Percentiles rank a stretch among this genome's conserved stretches.
phyloP scores from a whole-genome alignment of 768 basidiomycete species.

The Amanita fuliginea region DNA sequence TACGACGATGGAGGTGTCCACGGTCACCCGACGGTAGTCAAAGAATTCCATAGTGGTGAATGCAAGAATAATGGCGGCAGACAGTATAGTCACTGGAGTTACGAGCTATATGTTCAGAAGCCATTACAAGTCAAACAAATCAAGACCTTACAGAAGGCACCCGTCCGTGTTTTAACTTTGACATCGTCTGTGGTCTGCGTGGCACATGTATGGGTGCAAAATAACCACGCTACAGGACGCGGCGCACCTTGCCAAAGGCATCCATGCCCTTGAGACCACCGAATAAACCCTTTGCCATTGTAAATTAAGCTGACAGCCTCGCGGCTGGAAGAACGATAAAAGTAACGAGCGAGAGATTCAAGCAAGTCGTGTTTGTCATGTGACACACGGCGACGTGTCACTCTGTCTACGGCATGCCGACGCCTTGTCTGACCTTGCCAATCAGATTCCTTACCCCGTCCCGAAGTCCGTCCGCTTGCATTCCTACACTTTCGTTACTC shows the following conservation, averaged over 20 bases:
- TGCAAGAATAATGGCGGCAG: slow-evolving; percentile 84
- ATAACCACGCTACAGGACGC: neutral
- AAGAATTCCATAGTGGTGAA: slow-evolving; percentile 92
- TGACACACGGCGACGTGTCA: slow-evolving; percentile 17
- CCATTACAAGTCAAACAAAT: neutral
- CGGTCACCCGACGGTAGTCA: slow-evolving; percentile 80
- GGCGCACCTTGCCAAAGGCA: slow-evolving; percentile 93
- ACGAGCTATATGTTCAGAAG: slow-evolving; percentile 4
- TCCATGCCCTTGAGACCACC: slow-evolving; percentile 82
- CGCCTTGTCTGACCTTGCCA: slow-evolving; percentile 78
- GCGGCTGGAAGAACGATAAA: slow-evolving; percentile 15
- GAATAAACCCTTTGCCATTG: slow-evolving; percentile 72
- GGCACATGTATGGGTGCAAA: neutral
- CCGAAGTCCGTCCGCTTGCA: slow-evolving; percentile 80
- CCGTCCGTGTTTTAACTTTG: slow-evolving; percentile 95
- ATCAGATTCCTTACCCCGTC: slow-evolving; percentile 84
- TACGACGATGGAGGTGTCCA: slow-evolving; percentile 89
- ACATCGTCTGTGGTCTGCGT: slow-evolving; percentile 95
- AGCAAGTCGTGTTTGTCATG: slow-evolving; percentile 8
- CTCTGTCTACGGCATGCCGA: slow-evolving; percentile 29
- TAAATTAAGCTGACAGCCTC: slow-evolving; percentile 25
- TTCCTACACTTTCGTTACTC: slow-evolving; percentile 56
- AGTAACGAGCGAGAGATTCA: slow-evolving; percentile 13
- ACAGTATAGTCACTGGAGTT: slow-evolving; percentile 77
- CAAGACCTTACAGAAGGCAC: slow-evolving; percentile 67